Base-by-base conservation (phyloP, 2,329 filamentous ascomycete genomes). In the Didymella lethalis region DNA sequence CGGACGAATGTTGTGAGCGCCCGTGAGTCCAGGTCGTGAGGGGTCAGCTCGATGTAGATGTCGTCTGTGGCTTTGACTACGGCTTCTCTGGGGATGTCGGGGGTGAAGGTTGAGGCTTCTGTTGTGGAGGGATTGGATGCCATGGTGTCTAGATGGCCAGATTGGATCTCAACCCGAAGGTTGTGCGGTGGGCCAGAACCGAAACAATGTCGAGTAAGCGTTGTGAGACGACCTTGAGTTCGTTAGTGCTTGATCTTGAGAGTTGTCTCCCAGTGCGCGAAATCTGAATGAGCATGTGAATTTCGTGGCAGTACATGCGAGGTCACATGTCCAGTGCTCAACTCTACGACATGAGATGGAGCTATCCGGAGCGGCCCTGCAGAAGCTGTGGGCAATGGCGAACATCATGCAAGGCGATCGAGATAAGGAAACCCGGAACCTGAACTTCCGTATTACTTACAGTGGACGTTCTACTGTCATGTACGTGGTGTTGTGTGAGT, bases 31-130 rank as follows among this genome's bases (percentile, higher is more conserved):
- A 95, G 84, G 41, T 80, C 75, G 34, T 85, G 78, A 61, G 87
- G 79, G 3, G 90, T 93, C 8, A 96, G 82, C 49, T 86, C 86
- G 40, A 93, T 89, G 74, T 88, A 86, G 74, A 89, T 87, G 46
- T 59, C 70, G n/a, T 63, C 49, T 3, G 71, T 74, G 28, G 66
- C 69, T 48, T 68, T 68, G 52, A 64, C 63, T 29, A 72, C 61
- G 14, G 74, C 70, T 2, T 66, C 62, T 16, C 65, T 57, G 44
- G 74, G 72, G 51, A 75, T 70, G 57, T 64, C 54, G 4, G 73
- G 57, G 28, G 61, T 66, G 64, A 74, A 75, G 54, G 59, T 57
- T 20, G 64, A 59, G 11, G 64, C 31, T 52, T 75, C 73, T 12
- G 68, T 71, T 8, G 67, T 71, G 26, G 72, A 66, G 26, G 55